Evolutionary conservation across 2,329 filamentous ascomycete species (phyloP).

Genomic region (Huntiella savannae): DNA sequence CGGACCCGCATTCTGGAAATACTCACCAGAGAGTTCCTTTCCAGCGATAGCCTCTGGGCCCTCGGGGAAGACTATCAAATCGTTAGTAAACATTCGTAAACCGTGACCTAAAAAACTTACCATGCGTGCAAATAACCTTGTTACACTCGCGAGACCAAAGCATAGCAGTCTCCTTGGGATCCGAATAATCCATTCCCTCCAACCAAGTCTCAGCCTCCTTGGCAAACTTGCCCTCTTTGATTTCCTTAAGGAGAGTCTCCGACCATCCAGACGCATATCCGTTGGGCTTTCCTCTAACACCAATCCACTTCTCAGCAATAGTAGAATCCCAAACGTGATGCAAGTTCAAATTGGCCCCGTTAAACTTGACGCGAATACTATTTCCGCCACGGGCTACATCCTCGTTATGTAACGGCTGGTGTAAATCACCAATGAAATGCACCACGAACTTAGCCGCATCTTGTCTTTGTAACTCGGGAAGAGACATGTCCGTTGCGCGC

Average conservation of each 20-base stretch:
- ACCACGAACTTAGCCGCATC: constrained; percentile 48
- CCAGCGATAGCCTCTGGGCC: constrained; percentile 37
- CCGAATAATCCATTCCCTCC: constrained; percentile 32
- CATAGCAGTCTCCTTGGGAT: constrained; percentile 36
- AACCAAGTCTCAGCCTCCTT: constrained; percentile 34
- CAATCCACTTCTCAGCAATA: constrained; percentile 46
- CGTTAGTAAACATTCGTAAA: neutral
- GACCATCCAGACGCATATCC: constrained; percentile 36
- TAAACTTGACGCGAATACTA: constrained; percentile 43
- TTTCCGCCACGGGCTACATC: constrained; percentile 48
- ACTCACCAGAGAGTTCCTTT: constrained; percentile 41
- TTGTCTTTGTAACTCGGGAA: constrained; percentile 27
- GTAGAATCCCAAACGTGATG: constrained; percentile 57
- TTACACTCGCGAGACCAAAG: constrained; percentile 47
- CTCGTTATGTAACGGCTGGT: constrained; percentile 50
- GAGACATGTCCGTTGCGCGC: constrained; percentile 27
- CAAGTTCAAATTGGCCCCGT: constrained; percentile 39
- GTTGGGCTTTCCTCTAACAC: constrained; percentile 33
- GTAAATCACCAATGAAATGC: constrained; percentile 52
- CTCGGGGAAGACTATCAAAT: constrained; percentile 36
- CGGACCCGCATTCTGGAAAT: constrained; percentile 43
- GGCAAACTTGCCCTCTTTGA: constrained; percentile 36
- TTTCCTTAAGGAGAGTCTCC: constrained; percentile 31
- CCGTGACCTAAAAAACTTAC: constrained; percentile 21
- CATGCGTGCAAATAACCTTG: constrained; percentile 39